Base-by-base conservation (phyloP, 192 early-diverging fungal genomes). In the Backusella australiensis region DNA sequence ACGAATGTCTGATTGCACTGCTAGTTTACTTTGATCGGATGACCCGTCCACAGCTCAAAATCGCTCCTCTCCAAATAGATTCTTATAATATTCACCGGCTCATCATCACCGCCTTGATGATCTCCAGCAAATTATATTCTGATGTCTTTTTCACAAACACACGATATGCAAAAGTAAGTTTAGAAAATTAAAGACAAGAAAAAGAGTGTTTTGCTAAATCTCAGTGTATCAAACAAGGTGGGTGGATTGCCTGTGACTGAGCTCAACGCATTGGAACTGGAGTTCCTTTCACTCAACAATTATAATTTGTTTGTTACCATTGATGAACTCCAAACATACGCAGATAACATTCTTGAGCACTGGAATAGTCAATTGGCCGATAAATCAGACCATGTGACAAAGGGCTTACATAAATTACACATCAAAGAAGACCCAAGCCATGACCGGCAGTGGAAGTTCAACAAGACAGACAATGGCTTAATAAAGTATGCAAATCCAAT, bases 91-190 rank as follows among this genome's bases (percentile, higher is more conserved):
- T 98, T 72, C 97, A 98, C 83, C 92, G 97, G 14, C 85, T 98
- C 72, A 85, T 97, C 32, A 97, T 98, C 69, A 87, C 95, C 5
- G 96, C 90, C 21, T 89, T 96, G 67, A 93, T 96, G 88, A 89
- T 97, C 21, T 91, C 93, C 32, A 90, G 93, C 66, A 98, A 98
- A 81, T 95, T 93, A 80, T 94, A 94, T 73, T 92, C 91, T 0
- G 96, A 98, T 80, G 90, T 98, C 29, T 98, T 98, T 74, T 98
- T 93, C 78, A 96, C 96, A 68, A 98, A 97, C 76, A 90, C 94
- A 35, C 92, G 96, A 71, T 96, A 96, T 76, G 93, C 94, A 68
- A 91, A 91, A 84, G 88, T 88, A 76, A 69, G 29, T 53, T 53
- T 41, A 29, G 38, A 29, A 23, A 44, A 8, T 14, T 23, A 38